Evolutionary conservation across 1,284 basidiomycete genomes (phyloP).

Genomic region (Lentinula novae-zelandiae): DNA sequence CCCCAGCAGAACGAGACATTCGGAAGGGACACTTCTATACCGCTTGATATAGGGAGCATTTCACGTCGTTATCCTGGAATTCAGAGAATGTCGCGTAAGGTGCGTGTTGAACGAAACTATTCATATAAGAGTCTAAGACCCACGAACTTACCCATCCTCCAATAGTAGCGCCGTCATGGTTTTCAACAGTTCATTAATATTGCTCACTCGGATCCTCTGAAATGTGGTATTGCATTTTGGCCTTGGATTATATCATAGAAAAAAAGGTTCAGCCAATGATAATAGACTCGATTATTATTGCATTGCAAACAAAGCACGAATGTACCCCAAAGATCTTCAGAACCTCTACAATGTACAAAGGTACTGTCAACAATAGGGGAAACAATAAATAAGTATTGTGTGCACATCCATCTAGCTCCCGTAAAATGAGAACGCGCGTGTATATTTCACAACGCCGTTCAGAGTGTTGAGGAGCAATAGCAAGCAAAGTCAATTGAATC

Average conservation of each 20-base stretch:
- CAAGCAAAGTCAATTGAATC: background rate
- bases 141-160: background rate
- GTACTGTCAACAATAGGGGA: conserved; percentile 25
- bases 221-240: background rate
- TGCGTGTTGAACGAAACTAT: background rate
- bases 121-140: background rate
- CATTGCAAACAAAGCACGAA: background rate
- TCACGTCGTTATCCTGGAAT: background rate
- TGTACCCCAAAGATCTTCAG: conserved; percentile 32
- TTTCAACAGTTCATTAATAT: background rate
- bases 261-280: too few relatives aligned
- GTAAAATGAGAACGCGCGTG: conserved; percentile 87
- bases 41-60: background rate
- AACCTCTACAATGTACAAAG: conserved; percentile 14
- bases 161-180: background rate
- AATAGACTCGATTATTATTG: background rate
- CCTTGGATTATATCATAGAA: background rate
- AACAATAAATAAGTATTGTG: conserved; percentile 11
- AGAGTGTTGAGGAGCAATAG: conserved; percentile 80
- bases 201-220: background rate
- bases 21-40: background rate
- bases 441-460: conserved; percentile 63
- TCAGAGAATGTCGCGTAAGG: background rate
- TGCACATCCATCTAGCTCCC: conserved; percentile 58
- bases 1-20: background rate